Conservation (phyloP, 148 eudicot genomes). For the Bassia scoparia region DNA sequence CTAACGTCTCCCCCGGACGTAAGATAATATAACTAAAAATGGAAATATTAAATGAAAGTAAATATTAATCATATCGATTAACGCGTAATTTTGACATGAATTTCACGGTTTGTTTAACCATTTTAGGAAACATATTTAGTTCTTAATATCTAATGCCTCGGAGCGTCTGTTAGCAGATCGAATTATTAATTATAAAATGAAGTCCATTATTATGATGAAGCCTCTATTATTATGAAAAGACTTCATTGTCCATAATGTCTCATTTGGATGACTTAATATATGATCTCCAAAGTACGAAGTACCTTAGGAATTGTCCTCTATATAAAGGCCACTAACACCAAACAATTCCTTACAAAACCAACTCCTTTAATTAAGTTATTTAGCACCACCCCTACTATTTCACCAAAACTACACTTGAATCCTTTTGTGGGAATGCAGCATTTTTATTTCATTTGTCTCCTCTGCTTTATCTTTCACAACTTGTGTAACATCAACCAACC, state of each 20-base stretch:
- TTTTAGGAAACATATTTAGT: too few relatives aligned
- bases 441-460: not conserved
- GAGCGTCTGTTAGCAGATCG: too few relatives aligned
- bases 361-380: not conserved
- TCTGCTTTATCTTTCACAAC: slow-evolving; percentile 1
- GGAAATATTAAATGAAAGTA: too few relatives aligned
- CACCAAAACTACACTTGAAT: too few relatives aligned
- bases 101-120: too few relatives aligned
- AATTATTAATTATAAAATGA: too few relatives aligned
- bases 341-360: not conserved
- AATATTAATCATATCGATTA: too few relatives aligned
- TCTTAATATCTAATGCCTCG: too few relatives aligned
- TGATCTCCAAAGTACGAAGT: not conserved
- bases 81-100: too few relatives aligned
- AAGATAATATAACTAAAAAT: too few relatives aligned
- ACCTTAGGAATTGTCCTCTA: not conserved
- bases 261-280: not conserved
- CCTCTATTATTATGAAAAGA: not conserved
- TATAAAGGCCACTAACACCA: not conserved
- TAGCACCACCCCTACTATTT: not conserved
- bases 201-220: not conserved
- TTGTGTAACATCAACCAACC: not conserved
- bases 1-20: too few relatives aligned
- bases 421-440: slow-evolving; percentile 18
- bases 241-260: too few relatives aligned